Base-by-base conservation (phyloP, 2,329 filamentous ascomycete genomes). In the Coniosporium uncinatum region DNA sequence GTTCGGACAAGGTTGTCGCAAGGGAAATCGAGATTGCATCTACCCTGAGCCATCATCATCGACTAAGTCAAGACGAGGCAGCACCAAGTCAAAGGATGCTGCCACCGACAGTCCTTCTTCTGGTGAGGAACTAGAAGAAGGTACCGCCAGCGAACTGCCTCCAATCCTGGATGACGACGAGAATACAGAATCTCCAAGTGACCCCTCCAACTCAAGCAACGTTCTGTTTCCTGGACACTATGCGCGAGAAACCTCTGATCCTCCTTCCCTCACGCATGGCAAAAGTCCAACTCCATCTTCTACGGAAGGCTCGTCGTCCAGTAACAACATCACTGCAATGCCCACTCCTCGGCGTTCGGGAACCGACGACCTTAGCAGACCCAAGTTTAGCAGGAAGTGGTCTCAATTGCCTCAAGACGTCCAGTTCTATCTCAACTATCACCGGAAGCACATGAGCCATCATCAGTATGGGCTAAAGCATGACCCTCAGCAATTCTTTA, bases 1-100 rank as follows among this genome's bases (percentile, higher is more conserved):
- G 34, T 22, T 40, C 46, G 11, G 40, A 20, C 36, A 50, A 79
- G 89, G 91, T 55, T 98, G 93, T 63, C 84, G 81, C 52, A 98
- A 97, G 64, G 93, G 91, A 38, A 86, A 82, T 51, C 79, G 93
- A 64, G 88, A 95, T 49, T 98, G 93, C 60, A 74, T 85, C 44
- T 98, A 96, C 59, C 91, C 93, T 3, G 88, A 91, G 37, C 71
- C 81, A 22, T 69, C 82, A 35, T 60, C 69, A 20, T 67, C 78
- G 36, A 58, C 68, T 33, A 65, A 70, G 39, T 57, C 69, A 32
- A 71, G 70, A 44, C 66, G 66, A 41, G 67, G 63, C 47, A 63
- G 59, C 29, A 55, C 61, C 48, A 77, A 71, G 49, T 53, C 61
- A 20, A 69, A 67, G 36, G 57, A 63, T 34, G 63, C 63, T 16